phyloP scores from a whole-genome alignment of 2,329 filamentous ascomycete species.

The Teratosphaeria pseudoeucalypti region DNA sequence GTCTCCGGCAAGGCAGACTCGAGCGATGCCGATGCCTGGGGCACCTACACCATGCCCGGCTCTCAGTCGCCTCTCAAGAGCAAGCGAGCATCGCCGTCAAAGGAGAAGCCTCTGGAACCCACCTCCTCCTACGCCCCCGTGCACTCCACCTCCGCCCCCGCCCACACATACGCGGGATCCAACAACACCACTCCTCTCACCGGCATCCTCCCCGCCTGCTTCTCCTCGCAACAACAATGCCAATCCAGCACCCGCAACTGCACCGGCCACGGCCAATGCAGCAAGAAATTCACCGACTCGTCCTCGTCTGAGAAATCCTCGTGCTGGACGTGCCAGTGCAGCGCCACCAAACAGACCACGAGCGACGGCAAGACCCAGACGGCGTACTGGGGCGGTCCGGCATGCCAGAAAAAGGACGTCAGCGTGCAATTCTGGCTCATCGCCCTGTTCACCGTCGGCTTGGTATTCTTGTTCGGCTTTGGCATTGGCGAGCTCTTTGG shows the following conservation, averaged over 20 bases:
- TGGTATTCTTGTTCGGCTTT: constrained; percentile 58
- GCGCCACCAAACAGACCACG: constrained; percentile 44
- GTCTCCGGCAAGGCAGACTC: constrained; percentile 5
- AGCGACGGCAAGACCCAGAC: constrained; percentile 47
- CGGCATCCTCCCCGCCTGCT: constrained; percentile 61
- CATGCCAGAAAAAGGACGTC: constrained; percentile 86
- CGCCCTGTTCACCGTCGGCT: constrained; percentile 58
- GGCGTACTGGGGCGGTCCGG: constrained; percentile 70
- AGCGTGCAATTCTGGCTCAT: constrained; percentile 85
- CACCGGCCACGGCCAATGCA: constrained; percentile 70
- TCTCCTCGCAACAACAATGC: constrained; percentile 60
- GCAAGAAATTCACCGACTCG: constrained; percentile 49
- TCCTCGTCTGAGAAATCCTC: constrained; percentile 33
- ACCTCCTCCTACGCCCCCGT: constrained; percentile 13
- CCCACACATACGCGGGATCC: constrained; percentile 24
- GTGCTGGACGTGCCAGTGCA: constrained; percentile 76
- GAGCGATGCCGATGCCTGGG: constrained; percentile 17
- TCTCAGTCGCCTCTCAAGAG: constrained; percentile 15
- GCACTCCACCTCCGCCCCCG: constrained; percentile 15
- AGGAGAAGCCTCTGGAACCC: constrained; percentile 12
- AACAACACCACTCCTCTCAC: constrained; percentile 29
- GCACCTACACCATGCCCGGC: constrained; percentile 22
- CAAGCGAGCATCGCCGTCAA: constrained; percentile 8
- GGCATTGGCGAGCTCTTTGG: constrained; percentile 69
- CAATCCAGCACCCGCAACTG: constrained; percentile 62